Evolutionary conservation across 2,329 filamentous ascomycete genomes (phyloP).

Genomic region (Penicillium olsonii): DNA sequence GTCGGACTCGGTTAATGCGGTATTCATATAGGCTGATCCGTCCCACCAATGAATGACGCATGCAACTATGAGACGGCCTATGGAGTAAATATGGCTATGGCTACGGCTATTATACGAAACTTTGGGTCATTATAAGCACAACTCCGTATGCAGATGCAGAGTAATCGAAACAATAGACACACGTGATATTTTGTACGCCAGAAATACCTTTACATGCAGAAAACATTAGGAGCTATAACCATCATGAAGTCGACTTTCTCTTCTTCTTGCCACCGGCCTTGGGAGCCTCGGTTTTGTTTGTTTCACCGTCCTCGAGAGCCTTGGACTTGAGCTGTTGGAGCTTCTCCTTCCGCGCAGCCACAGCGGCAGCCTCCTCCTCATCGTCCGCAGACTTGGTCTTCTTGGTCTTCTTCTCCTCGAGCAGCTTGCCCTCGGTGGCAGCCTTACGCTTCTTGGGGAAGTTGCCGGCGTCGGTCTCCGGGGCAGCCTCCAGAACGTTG

Average conservation of each 20-base stretch:
- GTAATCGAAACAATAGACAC: constrained; percentile 25
- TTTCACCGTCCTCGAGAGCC: constrained; percentile 46
- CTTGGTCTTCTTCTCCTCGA: constrained; percentile 44
- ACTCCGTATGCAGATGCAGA: no score
- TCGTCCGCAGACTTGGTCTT: constrained; percentile 40
- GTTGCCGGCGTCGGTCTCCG: constrained; percentile 37
- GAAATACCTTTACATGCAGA: constrained; percentile 35
- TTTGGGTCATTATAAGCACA: no score
- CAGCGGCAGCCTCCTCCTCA: constrained; percentile 38
- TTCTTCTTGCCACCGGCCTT: constrained; percentile 38
- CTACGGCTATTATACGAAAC: not conserved
- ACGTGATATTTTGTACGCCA: constrained; percentile 36
- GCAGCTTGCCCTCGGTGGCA: constrained; percentile 32
- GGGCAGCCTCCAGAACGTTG: constrained; percentile 63
- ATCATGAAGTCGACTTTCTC: constrained; percentile 42
- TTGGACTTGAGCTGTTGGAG: constrained; percentile 53
- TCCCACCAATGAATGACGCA: constrained; percentile 4
- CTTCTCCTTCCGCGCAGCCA: constrained; percentile 49
- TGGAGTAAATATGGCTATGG: not conserved
- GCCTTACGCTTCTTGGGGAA: constrained; percentile 60
- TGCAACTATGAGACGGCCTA: not conserved
- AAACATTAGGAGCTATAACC: constrained; percentile 31
- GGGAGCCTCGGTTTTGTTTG: constrained; percentile 21
- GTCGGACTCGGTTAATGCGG: constrained; percentile 39
- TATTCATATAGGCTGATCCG: constrained; percentile 18